phyloP scores from a whole-genome alignment of 805 yeast genomes.

The Metschnikowia colocasiae region DNA sequence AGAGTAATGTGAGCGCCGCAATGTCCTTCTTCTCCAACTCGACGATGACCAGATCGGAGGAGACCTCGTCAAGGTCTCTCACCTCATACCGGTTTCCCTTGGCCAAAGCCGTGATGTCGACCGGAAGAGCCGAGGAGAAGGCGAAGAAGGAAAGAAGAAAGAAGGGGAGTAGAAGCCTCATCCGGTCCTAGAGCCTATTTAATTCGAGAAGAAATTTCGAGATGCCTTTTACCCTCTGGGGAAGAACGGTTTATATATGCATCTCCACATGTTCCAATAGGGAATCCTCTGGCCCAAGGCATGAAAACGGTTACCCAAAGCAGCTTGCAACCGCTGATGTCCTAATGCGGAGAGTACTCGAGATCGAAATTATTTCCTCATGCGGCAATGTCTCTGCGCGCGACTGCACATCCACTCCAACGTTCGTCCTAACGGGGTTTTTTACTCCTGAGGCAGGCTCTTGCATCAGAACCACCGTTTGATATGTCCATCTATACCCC shows the following conservation, averaged over 20 bases:
- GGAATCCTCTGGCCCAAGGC: neutral
- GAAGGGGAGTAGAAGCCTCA: conserved; percentile 9
- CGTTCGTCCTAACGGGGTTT: too few relatives aligned
- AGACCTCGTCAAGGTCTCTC: conserved; percentile 3
- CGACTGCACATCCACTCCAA: neutral
- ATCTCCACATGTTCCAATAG: neutral
- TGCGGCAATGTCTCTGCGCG: neutral
- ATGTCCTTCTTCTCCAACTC: conserved; percentile 15
- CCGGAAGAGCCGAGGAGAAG: conserved; percentile 11
- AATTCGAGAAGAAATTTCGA: neutral
- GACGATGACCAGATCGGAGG: neutral
- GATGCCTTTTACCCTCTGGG: neutral
- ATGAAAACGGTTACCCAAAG: neutral
- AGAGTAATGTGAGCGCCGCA: conserved; percentile 23
- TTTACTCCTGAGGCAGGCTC: too few relatives aligned
- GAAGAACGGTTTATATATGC: neutral
- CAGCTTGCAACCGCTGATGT: neutral
- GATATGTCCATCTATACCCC: too few relatives aligned
- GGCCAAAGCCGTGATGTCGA: conserved; percentile 3
- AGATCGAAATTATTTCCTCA: neutral
- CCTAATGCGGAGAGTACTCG: conserved; percentile 1
- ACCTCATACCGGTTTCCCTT: conserved; percentile 4
- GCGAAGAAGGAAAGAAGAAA: conserved; percentile 7
- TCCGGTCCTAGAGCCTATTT: neutral
- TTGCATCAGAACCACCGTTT: too few relatives aligned